Percentiles rank a stretch among this genome's conserved stretches.
phyloP scores from a whole-genome alignment of 805 yeast genomes.

The Pichia insulana region DNA sequence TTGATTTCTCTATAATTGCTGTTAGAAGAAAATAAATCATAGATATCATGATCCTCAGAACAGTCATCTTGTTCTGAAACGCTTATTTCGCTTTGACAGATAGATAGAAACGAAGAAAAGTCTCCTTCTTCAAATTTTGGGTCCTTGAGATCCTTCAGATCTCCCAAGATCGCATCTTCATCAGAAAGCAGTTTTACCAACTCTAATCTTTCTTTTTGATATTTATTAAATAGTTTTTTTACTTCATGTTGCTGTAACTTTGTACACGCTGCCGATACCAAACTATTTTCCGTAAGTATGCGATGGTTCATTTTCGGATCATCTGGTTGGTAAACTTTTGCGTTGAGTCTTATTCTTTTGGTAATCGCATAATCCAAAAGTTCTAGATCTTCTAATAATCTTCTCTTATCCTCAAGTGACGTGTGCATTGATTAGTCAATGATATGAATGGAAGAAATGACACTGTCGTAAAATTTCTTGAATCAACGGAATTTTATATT shows the following conservation, averaged over 20 bases:
- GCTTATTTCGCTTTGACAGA: background rate
- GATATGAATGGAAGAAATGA: too few species aligned
- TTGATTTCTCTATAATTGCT: conserved; percentile 8
- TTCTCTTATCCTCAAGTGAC: conserved; percentile 31
- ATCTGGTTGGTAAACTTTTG: conserved; percentile 36
- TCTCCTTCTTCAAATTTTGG: conserved; percentile 7
- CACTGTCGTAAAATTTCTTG: too few species aligned
- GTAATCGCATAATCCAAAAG: conserved; percentile 59
- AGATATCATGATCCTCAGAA: conserved; percentile 16
- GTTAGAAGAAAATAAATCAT: conserved; percentile 25
- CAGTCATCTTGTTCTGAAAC: background rate
- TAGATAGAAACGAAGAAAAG: background rate
- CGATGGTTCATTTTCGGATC: conserved; percentile 20
- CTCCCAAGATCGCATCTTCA: background rate
- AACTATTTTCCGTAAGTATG: conserved; percentile 26
- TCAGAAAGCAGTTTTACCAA: conserved; percentile 14
- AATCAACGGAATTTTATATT: too few species aligned
- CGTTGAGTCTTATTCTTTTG: conserved; percentile 53
- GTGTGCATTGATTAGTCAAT: conserved; percentile 8
- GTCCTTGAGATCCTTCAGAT: conserved; percentile 16
- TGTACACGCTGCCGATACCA: conserved; percentile 42
- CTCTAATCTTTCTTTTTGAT: conserved; percentile 25
- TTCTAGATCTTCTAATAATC: conserved; percentile 56
- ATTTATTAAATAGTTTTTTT: conserved; percentile 39
- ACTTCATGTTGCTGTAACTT: conserved; percentile 64